Base-by-base conservation (phyloP, 2,329 filamentous ascomycete species). In the Calonectria multiphialidica region DNA sequence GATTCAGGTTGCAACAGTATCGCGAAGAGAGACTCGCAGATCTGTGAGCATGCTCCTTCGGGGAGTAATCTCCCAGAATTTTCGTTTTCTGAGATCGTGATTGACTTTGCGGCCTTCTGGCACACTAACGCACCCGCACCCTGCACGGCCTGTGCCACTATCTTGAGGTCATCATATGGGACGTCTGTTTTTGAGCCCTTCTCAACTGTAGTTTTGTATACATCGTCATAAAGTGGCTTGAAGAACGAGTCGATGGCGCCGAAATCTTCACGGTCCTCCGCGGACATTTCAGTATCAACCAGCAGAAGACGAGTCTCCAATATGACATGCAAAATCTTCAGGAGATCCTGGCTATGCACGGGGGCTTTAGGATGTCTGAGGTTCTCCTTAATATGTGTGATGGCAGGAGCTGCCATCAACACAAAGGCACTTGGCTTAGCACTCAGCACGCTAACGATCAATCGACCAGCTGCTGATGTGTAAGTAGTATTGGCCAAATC, bases 401-500 rank as follows among this genome's bases (percentile, higher is more conserved):
- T 83, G 13, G 84, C 82, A 2, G 87, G 86, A 3, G 87, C 82
- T 3, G 86, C 83, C 77, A 87, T 85, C 42, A 88, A 80, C 9
- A 86, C 82, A 74, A 91, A 91, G 1, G 88, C 85, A 28, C 82
- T 80, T 5, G 84, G 80, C 40, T 84, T 88, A 16, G 88, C 86
- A 47, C 86, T 88, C 66, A 88, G 79, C 5, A 90, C 84, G 63
- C 87, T 87, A 68, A 88, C 84, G 10, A 91, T 80, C 9, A 91
- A 82, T 45, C 88, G 85, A 7, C 89, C 89, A 10, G 89, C 88
- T 8, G 87, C 83, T 37, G 86, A 85, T 0, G 88, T 85, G 73
- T 91, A 91, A 15, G 85, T 87, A 3, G 87, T 84, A 70, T 87
- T 90, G 5, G 86, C 85, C 23, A 91, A 80, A 68, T 91, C 90